phyloP scores from a whole-genome alignment of 805 yeast genomes.

The Nakazawaea siamensis region DNA sequence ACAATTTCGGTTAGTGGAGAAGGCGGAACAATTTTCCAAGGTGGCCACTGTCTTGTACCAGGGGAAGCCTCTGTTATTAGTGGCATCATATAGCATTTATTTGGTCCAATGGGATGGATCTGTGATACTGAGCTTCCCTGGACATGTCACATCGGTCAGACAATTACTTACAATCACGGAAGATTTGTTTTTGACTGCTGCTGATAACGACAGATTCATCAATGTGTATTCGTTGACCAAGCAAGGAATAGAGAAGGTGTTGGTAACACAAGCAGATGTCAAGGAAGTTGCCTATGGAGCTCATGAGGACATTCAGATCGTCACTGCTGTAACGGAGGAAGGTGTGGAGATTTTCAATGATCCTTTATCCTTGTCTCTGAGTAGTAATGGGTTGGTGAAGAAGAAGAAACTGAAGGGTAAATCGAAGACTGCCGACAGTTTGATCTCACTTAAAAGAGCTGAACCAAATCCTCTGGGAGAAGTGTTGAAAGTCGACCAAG shows the following conservation, averaged over 20 bases:
- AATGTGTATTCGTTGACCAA: slow-evolving; percentile 52
- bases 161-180: slow-evolving; percentile 32
- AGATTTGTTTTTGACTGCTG: slow-evolving; percentile 57
- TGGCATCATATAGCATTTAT: slow-evolving; percentile 62
- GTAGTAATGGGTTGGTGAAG: slow-evolving; percentile 19
- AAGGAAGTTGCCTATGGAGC: slow-evolving; percentile 30
- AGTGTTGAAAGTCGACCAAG: slow-evolving; percentile 17
- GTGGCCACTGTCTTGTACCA: slow-evolving; percentile 15
- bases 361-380: slow-evolving; percentile 27
- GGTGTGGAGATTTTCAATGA: slow-evolving; percentile 60
- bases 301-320: slow-evolving; percentile 13
- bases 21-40: slow-evolving; percentile 13
- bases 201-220: slow-evolving; percentile 74
- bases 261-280: slow-evolving; percentile 65
- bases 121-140: slow-evolving; percentile 41
- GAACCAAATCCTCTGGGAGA: slow-evolving; percentile 20
- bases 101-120: slow-evolving; percentile 36
- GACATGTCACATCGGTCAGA: slow-evolving; percentile 65
- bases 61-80: slow-evolving; percentile 35
- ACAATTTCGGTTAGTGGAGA: slow-evolving; percentile 24
- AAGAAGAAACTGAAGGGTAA: slow-evolving; percentile 38
- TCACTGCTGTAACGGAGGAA: slow-evolving; percentile 61
- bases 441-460: slow-evolving; percentile 41
- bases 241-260: slow-evolving; percentile 37
- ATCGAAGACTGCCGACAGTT: slow-evolving; percentile 43